Base-by-base conservation (phyloP, 2,329 filamentous ascomycete species). In the Raffaelea albimanens region DNA sequence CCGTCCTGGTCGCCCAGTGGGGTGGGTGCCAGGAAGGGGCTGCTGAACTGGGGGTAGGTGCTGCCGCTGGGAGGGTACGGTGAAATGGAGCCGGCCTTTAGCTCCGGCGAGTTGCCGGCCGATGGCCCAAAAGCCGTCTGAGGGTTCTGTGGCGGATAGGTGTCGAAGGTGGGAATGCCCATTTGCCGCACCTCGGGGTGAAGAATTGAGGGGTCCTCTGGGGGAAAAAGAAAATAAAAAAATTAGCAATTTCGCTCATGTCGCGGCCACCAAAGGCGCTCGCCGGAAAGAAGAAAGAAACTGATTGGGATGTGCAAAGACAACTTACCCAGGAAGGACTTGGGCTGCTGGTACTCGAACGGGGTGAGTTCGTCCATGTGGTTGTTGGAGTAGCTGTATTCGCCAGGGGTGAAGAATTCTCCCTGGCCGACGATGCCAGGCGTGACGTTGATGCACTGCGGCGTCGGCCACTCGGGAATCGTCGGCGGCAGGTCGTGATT, bases 351-450 rank as follows among this genome's bases (percentile, higher is more conserved):
- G 53, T 70, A 75, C 52, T 76, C 74, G 57, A 70, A 71, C 53
- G 66, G 58, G 52, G 61, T 59, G 55, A 71, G 71, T 51, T 76
- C 73, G 44, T 79, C 75, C 61, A 77, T 69, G 57, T 62, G 63
- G 52, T 63, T 59, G 43, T 33, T 40, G 19, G 76, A 67, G 59
- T 79, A 78, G 43, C 74, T 65, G 57, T 85, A 78, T 49, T 77
- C 73, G 46, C 67, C 76, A 38, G 72, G 67, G 54, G 75, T 68
- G 53, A 67, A 71, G 60, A 74, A 75, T 50, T 71, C 70, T 58
- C 71, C 68, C 50, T 75, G 69, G 55, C 74, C 72, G 44, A 85
- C 76, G 52, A 87, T 84, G 58, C 71, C 67, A 25, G 82, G 82
- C 54, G 75, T 78, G 47, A 84, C 69, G 44, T 73, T 76, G 33